Conservation (phyloP, 2,329 filamentous ascomycete species). For the Diplodia intermedia region DNA sequence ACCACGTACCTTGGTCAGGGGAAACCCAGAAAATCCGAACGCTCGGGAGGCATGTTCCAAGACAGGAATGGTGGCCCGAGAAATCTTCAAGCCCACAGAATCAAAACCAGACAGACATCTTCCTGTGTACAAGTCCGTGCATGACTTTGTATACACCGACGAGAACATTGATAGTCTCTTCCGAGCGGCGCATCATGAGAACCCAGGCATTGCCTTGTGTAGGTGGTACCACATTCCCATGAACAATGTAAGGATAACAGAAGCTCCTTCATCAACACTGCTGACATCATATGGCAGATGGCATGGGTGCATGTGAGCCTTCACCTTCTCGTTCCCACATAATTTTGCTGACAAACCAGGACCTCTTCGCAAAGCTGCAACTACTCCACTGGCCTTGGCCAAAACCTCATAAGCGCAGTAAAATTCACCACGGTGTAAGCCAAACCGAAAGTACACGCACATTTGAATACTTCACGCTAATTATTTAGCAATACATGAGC, state of each 20-base stretch:
- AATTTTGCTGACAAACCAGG: not conserved
- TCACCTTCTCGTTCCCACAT: too few relatives aligned
- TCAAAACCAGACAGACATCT: not conserved
- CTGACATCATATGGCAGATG: conserved; percentile 2
- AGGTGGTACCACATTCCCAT: conserved; percentile 18
- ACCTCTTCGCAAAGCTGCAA: conserved; percentile 14
- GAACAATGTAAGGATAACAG: conserved; percentile 4
- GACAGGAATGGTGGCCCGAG: conserved; percentile 1
- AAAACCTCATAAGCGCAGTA: conserved; percentile 7
- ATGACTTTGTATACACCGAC: conserved; percentile 8
- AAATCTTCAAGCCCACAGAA: not conserved
- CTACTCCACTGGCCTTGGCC: conserved; percentile 5
- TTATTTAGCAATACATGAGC: conserved; percentile 7
- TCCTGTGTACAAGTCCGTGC: conserved; percentile 15
- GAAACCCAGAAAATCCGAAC: not conserved
- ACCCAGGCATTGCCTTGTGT: not conserved
- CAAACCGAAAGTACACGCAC: not conserved
- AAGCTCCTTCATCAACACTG: too few relatives aligned
- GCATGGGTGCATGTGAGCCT: conserved; percentile 7
- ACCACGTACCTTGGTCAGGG: not conserved
- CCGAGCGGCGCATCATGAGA: not conserved
- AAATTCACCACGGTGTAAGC: conserved; percentile 10
- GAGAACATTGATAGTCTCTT: not conserved
- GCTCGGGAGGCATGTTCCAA: not conserved
- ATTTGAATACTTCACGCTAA: too few relatives aligned